Evolutionary conservation across 2,329 filamentous ascomycete species (phyloP).

Genomic region (Dactylellina leptospora): DNA sequence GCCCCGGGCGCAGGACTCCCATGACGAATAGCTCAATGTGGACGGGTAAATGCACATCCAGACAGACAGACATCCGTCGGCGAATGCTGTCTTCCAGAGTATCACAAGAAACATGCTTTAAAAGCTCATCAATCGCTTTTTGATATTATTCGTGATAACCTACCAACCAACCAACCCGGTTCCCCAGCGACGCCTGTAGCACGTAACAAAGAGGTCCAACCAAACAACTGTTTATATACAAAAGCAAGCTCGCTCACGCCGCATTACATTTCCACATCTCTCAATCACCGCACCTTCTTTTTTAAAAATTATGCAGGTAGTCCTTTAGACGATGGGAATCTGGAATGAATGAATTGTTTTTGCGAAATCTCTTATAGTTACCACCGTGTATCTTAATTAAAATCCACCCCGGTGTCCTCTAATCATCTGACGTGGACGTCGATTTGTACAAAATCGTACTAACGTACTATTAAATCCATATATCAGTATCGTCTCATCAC

Average conservation of each 20-base stretch:
- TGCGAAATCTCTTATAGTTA: not conserved
- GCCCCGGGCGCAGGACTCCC: conserved; percentile 5
- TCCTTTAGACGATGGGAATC: not conserved
- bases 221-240: conserved; percentile 1
- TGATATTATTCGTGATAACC: too few relatives aligned
- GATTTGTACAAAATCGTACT: conserved; percentile 98
- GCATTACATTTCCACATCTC: not conserved
- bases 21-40: too few relatives aligned
- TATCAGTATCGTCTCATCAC: conserved; percentile 44
- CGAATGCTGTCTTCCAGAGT: too few relatives aligned
- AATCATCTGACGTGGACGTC: conserved; percentile 58
- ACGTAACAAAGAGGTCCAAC: not conserved
- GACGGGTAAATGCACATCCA: too few relatives aligned
- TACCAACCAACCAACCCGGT: too few relatives aligned
- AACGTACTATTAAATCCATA: conserved; percentile 74
- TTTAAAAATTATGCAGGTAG: not conserved
- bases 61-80: too few relatives aligned
- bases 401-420: conserved; percentile 61
- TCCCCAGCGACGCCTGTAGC: conserved; percentile 11
- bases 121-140: too few relatives aligned
- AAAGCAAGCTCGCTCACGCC: conserved; percentile 6
- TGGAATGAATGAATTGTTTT: not conserved
- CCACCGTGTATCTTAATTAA: conserved; percentile 1
- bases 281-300: not conserved
- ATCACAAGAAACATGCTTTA: too few relatives aligned